Evolutionary conservation across 208 protist species (phyloP).

Genomic region (Endotrypanum monterogeii): DNA sequence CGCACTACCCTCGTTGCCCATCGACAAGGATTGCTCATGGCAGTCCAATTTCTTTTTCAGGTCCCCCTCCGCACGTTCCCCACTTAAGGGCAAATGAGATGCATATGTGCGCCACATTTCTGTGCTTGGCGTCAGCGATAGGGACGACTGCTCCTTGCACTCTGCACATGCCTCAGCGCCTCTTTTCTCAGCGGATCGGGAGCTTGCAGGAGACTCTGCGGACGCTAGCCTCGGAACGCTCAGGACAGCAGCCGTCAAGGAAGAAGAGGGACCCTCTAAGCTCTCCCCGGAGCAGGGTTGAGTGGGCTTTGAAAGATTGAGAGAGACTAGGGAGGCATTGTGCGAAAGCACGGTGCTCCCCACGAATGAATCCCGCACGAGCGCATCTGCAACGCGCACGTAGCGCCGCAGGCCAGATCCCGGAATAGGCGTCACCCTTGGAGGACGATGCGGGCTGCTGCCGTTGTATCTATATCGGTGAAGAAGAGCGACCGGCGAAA

Average conservation of each 20-base stretch:
- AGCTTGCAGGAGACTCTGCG: not conserved
- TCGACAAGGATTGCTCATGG: not conserved
- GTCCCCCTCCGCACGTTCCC: not conserved
- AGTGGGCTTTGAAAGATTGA: not conserved
- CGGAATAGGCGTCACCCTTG: not conserved
- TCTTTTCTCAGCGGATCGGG: not conserved
- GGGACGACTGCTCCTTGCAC: not conserved
- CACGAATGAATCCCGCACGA: constrained; percentile 32
- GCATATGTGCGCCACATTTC: not conserved
- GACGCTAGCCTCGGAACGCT: constrained; percentile 22
- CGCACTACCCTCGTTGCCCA: not conserved
- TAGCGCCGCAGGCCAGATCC: constrained; percentile 35
- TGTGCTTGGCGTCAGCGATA: not conserved
- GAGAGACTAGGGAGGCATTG: constrained; percentile 20
- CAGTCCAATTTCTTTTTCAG: not conserved
- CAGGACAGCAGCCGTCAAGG: constrained; percentile 9
- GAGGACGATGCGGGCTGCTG: not conserved
- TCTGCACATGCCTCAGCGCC: not conserved
- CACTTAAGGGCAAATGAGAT: not conserved
- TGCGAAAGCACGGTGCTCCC: constrained; percentile 24
- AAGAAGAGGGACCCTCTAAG: not conserved
- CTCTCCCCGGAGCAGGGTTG: not conserved
- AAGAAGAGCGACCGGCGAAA: not conserved
- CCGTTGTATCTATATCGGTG: not conserved
- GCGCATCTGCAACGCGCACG: constrained; percentile 34